Conservation (phyloP, 768 basidiomycete species). For the Suillus tomentosus region DNA sequence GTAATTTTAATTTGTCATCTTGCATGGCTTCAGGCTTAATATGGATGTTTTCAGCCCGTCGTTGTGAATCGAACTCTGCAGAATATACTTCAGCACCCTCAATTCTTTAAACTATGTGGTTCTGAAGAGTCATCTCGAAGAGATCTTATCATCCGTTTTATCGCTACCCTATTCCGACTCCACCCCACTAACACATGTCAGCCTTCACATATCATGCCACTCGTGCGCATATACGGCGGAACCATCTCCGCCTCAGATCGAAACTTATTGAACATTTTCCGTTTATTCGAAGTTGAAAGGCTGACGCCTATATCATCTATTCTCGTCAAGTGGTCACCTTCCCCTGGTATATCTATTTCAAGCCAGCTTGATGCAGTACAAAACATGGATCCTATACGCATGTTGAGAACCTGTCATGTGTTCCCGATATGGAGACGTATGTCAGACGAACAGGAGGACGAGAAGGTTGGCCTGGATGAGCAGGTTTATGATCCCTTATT, state of each 20-base stretch:
- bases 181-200: conserved; percentile 88
- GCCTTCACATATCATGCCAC: conserved; percentile 76
- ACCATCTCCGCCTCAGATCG: conserved; percentile 68
- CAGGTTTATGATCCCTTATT: conserved; percentile 82
- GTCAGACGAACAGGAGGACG: conserved; percentile 35
- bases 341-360: conserved; percentile 42
- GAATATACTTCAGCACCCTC: conserved; percentile 67
- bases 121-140: conserved; percentile 35
- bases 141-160: conserved; percentile 52
- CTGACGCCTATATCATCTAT: conserved; percentile 65
- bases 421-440: conserved; percentile 70
- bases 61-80: conserved; percentile 78
- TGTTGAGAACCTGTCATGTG: conserved; percentile 69
- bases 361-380: conserved; percentile 66
- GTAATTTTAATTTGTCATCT: conserved; percentile 38
- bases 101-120: conserved; percentile 53
- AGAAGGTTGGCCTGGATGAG: conserved; percentile 33
- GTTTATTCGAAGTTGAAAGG: conserved; percentile 73
- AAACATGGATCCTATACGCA: conserved; percentile 63
- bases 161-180: conserved; percentile 69
- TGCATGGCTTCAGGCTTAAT: background rate
- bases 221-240: conserved; percentile 74
- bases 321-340: conserved; percentile 65
- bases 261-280: conserved; percentile 71
- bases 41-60: conserved; percentile 49